phyloP scores from a whole-genome alignment of 2,329 filamentous ascomycete genomes.

The Aspergillus pseudoterreus region DNA sequence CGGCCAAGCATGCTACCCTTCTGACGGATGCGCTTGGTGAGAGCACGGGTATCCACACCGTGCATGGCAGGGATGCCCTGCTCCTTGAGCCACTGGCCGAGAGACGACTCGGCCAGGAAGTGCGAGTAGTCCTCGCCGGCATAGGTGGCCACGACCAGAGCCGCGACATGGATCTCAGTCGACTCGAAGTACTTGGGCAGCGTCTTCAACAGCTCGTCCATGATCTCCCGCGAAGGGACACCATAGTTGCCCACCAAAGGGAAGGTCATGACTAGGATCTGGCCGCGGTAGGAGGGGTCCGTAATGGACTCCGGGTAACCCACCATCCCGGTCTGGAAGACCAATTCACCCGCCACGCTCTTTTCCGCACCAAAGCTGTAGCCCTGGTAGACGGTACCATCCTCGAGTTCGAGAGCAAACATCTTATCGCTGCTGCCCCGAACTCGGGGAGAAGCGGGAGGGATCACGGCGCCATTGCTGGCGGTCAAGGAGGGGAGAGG shows the following conservation, averaged over 20 bases:
- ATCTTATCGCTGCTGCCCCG: slow-evolving; percentile 54
- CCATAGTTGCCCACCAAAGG: slow-evolving; percentile 96
- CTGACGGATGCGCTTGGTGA: slow-evolving; percentile 91
- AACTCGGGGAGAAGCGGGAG: slow-evolving; percentile 61
- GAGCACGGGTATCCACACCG: slow-evolving; percentile 85
- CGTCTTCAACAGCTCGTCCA: slow-evolving; percentile 79
- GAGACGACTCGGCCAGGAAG: slow-evolving; percentile 82
- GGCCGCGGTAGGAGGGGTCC: slow-evolving; percentile 82
- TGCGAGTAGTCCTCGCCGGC: slow-evolving; percentile 94
- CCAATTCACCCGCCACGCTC: slow-evolving; percentile 92
- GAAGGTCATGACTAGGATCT: slow-evolving; percentile 96
- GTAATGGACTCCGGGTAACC: slow-evolving; percentile 95
- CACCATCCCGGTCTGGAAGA: slow-evolving; percentile 99
- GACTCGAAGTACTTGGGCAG: slow-evolving; percentile 93
- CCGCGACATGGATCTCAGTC: slow-evolving; percentile 86
- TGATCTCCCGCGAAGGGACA: slow-evolving; percentile 79
- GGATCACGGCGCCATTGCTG: slow-evolving; percentile 36
- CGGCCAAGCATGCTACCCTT: slow-evolving; percentile 96
- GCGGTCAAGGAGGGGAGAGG: slow-evolving; percentile 27
- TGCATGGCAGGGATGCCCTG: slow-evolving; percentile 92
- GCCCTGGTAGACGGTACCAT: slow-evolving; percentile 86
- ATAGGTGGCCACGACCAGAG: slow-evolving; percentile 86
- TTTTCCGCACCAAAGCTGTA: slow-evolving; percentile 95
- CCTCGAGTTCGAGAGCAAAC: slow-evolving; percentile 86
- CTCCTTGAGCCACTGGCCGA: slow-evolving; percentile 94